Evolutionary conservation across 2,329 filamentous ascomycete genomes (phyloP), one percentile per base, ranked within the genome.

Genomic region (Dryadomyces quercivorus): DNA sequence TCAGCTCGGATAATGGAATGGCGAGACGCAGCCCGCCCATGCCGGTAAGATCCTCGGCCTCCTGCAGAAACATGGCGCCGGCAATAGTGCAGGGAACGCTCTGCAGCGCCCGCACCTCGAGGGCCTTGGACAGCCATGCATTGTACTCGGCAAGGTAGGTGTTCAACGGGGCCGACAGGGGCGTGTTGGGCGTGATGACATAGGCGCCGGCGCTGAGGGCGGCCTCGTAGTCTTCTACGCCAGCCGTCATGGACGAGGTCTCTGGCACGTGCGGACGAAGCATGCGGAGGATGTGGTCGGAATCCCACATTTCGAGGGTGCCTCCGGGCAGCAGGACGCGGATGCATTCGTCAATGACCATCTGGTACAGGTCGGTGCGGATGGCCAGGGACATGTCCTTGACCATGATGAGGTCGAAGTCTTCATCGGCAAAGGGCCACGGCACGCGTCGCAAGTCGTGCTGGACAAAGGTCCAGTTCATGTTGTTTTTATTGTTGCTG

Each of bases 381-480:
- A 81, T 70, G 21, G 72, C 78, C 59, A 93, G 74, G 53, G 82
- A 84, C 63, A 89, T 72, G 65, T 95, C 90, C 67, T 95, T 95
- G 64, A 88, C 77, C 75, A 95, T 89, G 62, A 97, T 78, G 44
- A 95, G 76, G 65, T 95, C 89, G 66, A 94, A 96, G 61, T 91
- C 84, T 40, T 78, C 84, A 57, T 88, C 80, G 2, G 81, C 75
- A 59, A 95, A 89, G 0, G 92, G 92, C 63, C 91, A 80, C 0
- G 88, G 88, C 2, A 77, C 67, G 57, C 80, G 79, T 56, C 88
- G 84, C 59, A 95, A 70, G 67, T 96, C 91, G 65, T 95, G 89
- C 64, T 91, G 86, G 53, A 95, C 80, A 65, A 95, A 96, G 12
- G 76, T 82, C 89, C 90, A 95, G 60, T 87, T 84, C 75, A 95